Base-by-base conservation (phyloP, 495 filamentous ascomycete species). In the Penicillium goetzii region DNA sequence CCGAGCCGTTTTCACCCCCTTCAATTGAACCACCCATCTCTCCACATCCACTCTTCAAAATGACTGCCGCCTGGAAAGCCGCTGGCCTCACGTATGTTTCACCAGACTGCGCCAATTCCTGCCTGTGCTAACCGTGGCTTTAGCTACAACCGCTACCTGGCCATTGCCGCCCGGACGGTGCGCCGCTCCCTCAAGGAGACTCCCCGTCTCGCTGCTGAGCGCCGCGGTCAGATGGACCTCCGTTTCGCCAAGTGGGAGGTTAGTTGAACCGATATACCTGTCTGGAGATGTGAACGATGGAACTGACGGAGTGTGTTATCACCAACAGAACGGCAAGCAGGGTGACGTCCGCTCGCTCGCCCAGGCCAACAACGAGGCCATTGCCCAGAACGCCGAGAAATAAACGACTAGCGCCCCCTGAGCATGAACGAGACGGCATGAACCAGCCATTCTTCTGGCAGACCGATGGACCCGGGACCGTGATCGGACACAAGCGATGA, bases 61-160 rank as follows among this genome's bases (percentile, higher is more conserved):
- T 99, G 95, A 86, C 91, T 78, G 94, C 92, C 81, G 91, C 93
- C 74, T 99, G 96, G 96, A 98, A 97, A 90, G 86, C 93, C 73
- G 89, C 95, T 74, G 95, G 96, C 83, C 83, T 98, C 72, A 96
- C 90, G 96, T 98, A 89, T 78, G 90, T 71, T 51, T 55, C 2
- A 1, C 4, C 36, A 43, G 5, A 36, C 7, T 19, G 34, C 28
- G 19, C 54, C 26, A n/a, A 54, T 55, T 4, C 45, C 55, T 33
- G 45, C 59, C 28, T 71, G 72, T 63, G 70, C 74, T 69, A 69
- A 83, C 67, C 63, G 63, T 41, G 70, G 54, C 74, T 21, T 62
- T 73, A 79, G 80, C 68, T 80, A 83, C 78, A 80, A 85, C 78
- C 76, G 83, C 63, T 84, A 86, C 81, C 71, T 85, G 69, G 75